phyloP scores from a whole-genome alignment of 1,139 yeast genomes.

The Scheffersomyces stambukii region DNA sequence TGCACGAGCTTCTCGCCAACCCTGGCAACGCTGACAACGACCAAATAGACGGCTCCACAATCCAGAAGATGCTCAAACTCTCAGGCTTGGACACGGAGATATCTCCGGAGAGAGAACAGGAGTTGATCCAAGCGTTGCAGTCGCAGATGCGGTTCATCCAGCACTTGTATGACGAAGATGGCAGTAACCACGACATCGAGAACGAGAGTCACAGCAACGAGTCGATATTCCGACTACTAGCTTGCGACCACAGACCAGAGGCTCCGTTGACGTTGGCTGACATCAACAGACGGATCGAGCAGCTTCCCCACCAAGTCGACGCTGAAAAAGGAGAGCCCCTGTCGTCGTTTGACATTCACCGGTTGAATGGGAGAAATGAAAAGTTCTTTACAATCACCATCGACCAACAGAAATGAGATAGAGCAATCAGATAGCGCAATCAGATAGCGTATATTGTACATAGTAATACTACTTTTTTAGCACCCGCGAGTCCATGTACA shows the following conservation, averaged over 20 bases:
- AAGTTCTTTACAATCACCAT: too few species aligned
- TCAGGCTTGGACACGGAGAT: constrained; percentile 36
- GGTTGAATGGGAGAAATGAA: too few species aligned
- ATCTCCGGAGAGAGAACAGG: constrained; percentile 16
- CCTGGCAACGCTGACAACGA: not conserved
- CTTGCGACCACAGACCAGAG: constrained; percentile 27
- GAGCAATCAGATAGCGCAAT: too few species aligned
- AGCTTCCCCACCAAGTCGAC: constrained; percentile 15
- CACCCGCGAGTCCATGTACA: constrained; percentile 69
- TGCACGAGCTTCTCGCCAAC: constrained; percentile 16
- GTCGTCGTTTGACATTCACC: too few species aligned
- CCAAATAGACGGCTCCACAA: constrained; percentile 15
- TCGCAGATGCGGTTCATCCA: constrained; percentile 46
- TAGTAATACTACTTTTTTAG: too few species aligned
- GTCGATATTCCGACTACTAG: constrained; percentile 29
- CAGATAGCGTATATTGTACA: not conserved
- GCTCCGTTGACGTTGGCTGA: constrained; percentile 20
- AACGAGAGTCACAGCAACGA: constrained; percentile 14
- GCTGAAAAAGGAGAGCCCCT: constrained; percentile 28
- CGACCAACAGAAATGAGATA: too few species aligned
- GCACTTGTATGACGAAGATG: constrained; percentile 31
- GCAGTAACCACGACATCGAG: too few species aligned
- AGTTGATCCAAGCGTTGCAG: constrained; percentile 28
- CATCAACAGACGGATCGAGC: constrained; percentile 19
- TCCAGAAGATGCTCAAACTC: constrained; percentile 32